Evolutionary conservation across 345 rosid species (phyloP).

Genomic region (Syzygium oleosum): DNA sequence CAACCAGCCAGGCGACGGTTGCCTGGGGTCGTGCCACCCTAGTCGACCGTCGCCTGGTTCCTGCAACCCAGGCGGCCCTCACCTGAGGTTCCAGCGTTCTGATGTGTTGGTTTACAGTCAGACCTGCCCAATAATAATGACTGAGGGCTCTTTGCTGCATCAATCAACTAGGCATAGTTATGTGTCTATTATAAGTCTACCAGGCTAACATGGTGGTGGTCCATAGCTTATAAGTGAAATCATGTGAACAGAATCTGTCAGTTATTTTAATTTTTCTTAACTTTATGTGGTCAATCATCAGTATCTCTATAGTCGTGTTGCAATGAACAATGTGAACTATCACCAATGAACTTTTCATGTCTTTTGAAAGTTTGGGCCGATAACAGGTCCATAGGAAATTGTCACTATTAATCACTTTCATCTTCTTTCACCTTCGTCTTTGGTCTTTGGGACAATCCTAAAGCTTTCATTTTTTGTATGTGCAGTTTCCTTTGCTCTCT

Average conservation of each 20-base stretch:
- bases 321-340: background rate
- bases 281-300: background rate
- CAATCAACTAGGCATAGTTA: background rate
- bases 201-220: background rate
- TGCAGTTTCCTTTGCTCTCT: constrained; percentile 94
- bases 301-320: background rate
- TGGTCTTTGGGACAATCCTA: background rate
- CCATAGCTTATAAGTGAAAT: background rate
- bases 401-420: background rate
- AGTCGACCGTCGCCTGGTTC: no score
- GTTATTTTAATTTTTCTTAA: background rate
- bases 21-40: no score
- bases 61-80: no score
- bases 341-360: background rate
- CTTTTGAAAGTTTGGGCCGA: background rate
- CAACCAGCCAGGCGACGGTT: no score
- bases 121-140: background rate
- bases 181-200: background rate
- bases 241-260: background rate
- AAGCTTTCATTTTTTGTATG: background rate
- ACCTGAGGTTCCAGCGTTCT: background rate
- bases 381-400: background rate
- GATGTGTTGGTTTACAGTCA: background rate
- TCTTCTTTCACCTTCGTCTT: constrained; percentile 4
- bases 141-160: background rate